Evolutionary conservation across 495 filamentous ascomycete genomes (phyloP).

Genomic region (Penicillium soppii): DNA sequence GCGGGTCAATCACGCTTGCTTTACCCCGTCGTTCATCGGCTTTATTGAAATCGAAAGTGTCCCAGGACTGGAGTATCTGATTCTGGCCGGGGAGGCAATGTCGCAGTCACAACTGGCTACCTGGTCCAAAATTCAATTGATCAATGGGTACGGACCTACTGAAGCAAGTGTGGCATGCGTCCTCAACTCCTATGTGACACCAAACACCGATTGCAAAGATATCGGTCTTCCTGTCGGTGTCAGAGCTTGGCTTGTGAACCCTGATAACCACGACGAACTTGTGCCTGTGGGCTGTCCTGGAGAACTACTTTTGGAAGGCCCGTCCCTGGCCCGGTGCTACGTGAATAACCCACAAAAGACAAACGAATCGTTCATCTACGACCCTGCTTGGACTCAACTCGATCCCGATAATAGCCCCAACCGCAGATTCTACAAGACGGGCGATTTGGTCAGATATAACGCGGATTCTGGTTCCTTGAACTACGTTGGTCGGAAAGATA

Average conservation of each 20-base stretch:
- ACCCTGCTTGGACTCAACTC: conserved; percentile 38
- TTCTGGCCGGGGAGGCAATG: conserved; percentile 57
- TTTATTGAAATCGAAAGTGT: conserved; percentile 46
- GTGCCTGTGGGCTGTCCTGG: conserved; percentile 50
- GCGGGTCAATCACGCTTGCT: conserved; percentile 40
- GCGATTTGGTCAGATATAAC: conserved; percentile 61
- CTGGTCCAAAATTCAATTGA: conserved; percentile 54
- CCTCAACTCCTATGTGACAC: conserved; percentile 36
- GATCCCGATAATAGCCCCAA: conserved; percentile 12
- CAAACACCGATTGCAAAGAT: conserved; percentile 38
- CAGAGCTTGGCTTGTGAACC: conserved; percentile 46
- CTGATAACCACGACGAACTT: conserved; percentile 42
- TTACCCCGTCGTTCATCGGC: conserved; percentile 55
- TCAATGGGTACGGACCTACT: conserved; percentile 63
- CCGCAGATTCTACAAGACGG: conserved; percentile 66
- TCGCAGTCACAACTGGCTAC: conserved; percentile 46
- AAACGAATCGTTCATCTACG: conserved; percentile 42
- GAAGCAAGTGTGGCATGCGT: conserved; percentile 42
- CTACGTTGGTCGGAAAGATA: conserved; percentile 64
- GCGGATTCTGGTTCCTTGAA: conserved; percentile 56
- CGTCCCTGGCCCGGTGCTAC: conserved; percentile 49
- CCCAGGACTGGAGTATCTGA: conserved; percentile 43
- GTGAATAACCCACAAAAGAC: conserved; percentile 43
- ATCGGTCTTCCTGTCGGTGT: conserved; percentile 46
- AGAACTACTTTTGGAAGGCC: conserved; percentile 51